phyloP scores from a whole-genome alignment of 306 rosid genomes.

The Oxytropis ochrocephala region DNA sequence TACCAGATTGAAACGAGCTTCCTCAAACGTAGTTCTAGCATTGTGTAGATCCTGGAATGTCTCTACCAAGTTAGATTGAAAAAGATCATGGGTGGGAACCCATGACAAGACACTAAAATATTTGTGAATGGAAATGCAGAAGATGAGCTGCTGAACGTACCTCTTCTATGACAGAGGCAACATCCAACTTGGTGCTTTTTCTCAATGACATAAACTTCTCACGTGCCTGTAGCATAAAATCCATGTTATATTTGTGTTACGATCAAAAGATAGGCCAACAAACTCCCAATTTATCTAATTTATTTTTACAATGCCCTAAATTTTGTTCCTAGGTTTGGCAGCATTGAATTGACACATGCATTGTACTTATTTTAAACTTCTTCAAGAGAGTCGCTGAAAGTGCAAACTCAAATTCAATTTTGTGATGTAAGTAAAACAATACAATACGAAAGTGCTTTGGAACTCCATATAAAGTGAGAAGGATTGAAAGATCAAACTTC shows the following conservation, averaged over 20 bases:
- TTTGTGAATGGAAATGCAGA: background rate
- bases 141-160: constrained; percentile 29
- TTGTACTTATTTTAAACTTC: background rate
- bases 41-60: constrained; percentile 71
- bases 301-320: background rate
- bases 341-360: background rate
- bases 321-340: background rate
- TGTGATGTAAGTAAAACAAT: background rate
- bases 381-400: background rate
- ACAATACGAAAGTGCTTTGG: background rate
- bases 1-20: constrained; percentile 87
- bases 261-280: constrained; percentile 6
- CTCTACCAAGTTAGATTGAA: constrained; percentile 61
- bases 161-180: constrained; percentile 59
- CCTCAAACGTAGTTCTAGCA: constrained; percentile 65
- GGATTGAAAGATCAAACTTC: background rate
- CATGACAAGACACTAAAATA: constrained; percentile 28
- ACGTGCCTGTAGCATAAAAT: constrained; percentile 57
- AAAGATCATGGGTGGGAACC: constrained; percentile 44
- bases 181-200: constrained; percentile 61
- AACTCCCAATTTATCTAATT: constrained; percentile 1
- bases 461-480: background rate
- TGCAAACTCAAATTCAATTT: constrained; percentile 8
- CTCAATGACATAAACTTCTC: constrained; percentile 69
- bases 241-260: constrained; percentile 13